A percentile compares a stretch with the other conserved stretches of the same genome.
phyloP scores from a whole-genome alignment of 2,329 filamentous ascomycete species.

The Neofusicoccum ribis region DNA sequence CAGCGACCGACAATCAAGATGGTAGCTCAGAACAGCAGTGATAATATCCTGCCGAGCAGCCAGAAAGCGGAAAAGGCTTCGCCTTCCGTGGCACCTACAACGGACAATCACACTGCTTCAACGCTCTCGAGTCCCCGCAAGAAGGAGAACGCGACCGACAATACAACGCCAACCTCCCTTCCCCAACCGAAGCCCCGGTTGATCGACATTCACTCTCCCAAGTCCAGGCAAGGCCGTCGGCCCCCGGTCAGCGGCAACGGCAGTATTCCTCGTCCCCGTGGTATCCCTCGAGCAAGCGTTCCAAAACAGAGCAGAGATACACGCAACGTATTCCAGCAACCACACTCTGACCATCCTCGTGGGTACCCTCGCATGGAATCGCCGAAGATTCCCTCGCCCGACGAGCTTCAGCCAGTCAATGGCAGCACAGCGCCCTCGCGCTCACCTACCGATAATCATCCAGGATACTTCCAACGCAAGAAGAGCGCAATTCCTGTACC shows the following conservation, averaged over 20 bases:
- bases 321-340: background rate
- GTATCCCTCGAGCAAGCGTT: background rate
- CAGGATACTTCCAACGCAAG: background rate
- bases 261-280: slow-evolving; percentile 2
- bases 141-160: background rate
- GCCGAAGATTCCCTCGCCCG: background rate
- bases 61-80: background rate
- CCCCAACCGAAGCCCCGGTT: background rate
- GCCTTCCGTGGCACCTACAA: background rate
- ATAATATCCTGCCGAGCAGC: background rate
- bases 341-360: background rate
- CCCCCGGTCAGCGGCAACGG: slow-evolving; percentile 3
- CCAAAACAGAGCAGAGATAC: background rate
- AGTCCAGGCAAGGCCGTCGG: background rate
- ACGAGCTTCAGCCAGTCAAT: background rate
- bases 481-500: slow-evolving; percentile 14
- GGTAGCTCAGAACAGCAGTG: slow-evolving; percentile 23
- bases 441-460: background rate
- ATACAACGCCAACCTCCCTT: background rate
- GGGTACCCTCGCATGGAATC: slow-evolving; percentile 1
- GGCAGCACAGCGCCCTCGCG: background rate
- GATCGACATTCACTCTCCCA: slow-evolving; percentile 4
- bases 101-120: background rate
- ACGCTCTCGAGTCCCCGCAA: background rate
- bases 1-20: slow-evolving; percentile 15